phyloP scores from a whole-genome alignment of 805 yeast species.

The Groenewaldozyma salmanticensis region DNA sequence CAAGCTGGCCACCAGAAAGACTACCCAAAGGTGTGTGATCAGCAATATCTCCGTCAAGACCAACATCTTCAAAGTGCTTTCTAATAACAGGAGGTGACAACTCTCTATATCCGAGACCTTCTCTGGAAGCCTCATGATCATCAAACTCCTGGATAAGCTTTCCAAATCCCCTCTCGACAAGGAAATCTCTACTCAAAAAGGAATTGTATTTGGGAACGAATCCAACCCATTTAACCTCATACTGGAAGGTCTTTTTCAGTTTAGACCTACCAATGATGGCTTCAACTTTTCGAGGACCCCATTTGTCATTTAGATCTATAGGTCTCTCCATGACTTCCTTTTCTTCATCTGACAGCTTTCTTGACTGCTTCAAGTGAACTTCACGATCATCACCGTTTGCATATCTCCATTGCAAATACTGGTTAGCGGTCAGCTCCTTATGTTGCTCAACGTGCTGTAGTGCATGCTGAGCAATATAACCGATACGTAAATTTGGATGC shows the following conservation, averaged over 20 bases:
- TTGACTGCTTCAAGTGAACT: constrained; percentile 83
- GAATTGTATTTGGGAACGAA: constrained; percentile 92
- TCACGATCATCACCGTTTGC: constrained; percentile 97
- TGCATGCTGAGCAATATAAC: constrained; percentile 98
- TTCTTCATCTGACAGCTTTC: constrained; percentile 76
- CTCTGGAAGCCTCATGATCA: constrained; percentile 98
- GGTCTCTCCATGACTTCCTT: constrained; percentile 66
- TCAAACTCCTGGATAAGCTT: constrained; percentile 93
- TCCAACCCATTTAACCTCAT: constrained; percentile 87
- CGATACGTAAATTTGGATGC: constrained; percentile 96
- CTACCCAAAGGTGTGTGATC: constrained; percentile 97
- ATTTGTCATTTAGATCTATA: constrained; percentile 75
- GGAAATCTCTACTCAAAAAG: constrained; percentile 79
- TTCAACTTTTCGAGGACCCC: constrained; percentile 81
- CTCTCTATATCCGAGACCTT: constrained; percentile 97
- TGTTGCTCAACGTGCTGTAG: constrained; percentile 95
- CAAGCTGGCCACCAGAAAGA: constrained; percentile 99
- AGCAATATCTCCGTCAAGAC: constrained; percentile 95
- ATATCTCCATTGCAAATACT: constrained; percentile 97
- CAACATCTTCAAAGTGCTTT: constrained; percentile 95
- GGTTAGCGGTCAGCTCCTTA: constrained; percentile 95
- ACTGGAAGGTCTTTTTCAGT: constrained; percentile 91
- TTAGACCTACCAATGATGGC: constrained; percentile 97
- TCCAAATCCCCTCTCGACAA: constrained; percentile 76
- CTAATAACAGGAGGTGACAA: constrained; percentile 84